phyloP scores from a whole-genome alignment of 2,329 filamentous ascomycete genomes.

The Ascocoryne sarcoides region DNA sequence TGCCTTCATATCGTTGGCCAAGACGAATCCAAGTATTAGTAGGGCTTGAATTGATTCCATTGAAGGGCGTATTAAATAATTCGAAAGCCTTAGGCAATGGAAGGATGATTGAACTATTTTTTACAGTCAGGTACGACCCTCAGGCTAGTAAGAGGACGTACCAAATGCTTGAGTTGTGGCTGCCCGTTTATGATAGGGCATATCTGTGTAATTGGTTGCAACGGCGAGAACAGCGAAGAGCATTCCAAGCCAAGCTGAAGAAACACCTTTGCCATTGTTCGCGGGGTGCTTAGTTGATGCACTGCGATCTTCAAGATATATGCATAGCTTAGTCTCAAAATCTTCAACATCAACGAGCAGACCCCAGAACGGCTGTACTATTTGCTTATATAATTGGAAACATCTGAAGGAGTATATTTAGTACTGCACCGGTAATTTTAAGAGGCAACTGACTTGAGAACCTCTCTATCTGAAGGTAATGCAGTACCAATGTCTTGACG shows the following conservation, averaged over 20 bases:
- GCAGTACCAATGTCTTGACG: slow-evolving; percentile 53
- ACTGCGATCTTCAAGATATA: slow-evolving; percentile 54
- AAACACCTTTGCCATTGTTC: slow-evolving; percentile 32
- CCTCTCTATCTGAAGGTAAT: slow-evolving; percentile 55
- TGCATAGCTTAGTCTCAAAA: slow-evolving; percentile 54
- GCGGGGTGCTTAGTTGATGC: slow-evolving; percentile 32
- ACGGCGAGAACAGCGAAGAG: slow-evolving; percentile 57
- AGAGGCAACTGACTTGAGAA: slow-evolving; percentile 49
- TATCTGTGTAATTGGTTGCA: slow-evolving; percentile 58
- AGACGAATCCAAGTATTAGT: slow-evolving; percentile 52
- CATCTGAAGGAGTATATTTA: slow-evolving; percentile 34
- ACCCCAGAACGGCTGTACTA: slow-evolving; percentile 59
- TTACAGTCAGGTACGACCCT: not conserved
- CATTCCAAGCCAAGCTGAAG: slow-evolving; percentile 57
- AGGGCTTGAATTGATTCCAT: slow-evolving; percentile 58
- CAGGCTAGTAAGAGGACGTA: slow-evolving; percentile 21
- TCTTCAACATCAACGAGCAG: slow-evolving; percentile 59
- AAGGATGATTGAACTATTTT: slow-evolving; percentile 37
- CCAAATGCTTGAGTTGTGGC: slow-evolving; percentile 39
- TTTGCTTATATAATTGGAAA: slow-evolving; percentile 58
- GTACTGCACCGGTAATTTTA: not conserved
- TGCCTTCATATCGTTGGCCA: slow-evolving; percentile 62
- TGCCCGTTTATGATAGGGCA: slow-evolving; percentile 38
- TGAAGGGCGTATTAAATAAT: slow-evolving; percentile 54
- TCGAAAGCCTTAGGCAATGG: slow-evolving; percentile 54